Evolutionary conservation across 805 yeast genomes (phyloP), one percentile per base, ranked within the genome.

Genomic region (Priceomyces medius): DNA sequence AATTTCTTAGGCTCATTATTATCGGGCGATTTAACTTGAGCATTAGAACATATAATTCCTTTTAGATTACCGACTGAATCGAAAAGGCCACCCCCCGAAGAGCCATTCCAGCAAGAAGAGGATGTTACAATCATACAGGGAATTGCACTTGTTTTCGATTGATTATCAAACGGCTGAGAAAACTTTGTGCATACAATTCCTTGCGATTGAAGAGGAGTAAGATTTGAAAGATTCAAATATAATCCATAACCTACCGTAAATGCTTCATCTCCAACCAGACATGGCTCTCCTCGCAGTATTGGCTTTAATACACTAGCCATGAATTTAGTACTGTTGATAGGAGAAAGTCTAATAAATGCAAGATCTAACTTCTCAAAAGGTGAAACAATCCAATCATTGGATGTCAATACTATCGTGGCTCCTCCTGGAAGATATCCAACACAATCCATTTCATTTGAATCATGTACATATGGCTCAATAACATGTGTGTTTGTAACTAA

Each of bases 41-140:
- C 77, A 48, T 74, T 74, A 33, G 75, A 68, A 38, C 71, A 71
- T 43, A 74, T 67, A 4, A 74, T 43, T 0, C 77, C 79, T 8
- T 74, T 47, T 10, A 55, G 46, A n/a, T 51, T 54, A 13, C 49
- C 35, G 1, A 42, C 27, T 2, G 31, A 20, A 14, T 44, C 42
- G 32, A 70, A 62, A 2, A 73, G 50, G 0, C 74, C 77, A 0
- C 79, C 79, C 0, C 79, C 79, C 1, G 76, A 68, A 3, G 78
- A 73, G 1, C 79, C 79, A 40, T 73, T 68, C 78, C 79, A 74
- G 49, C 77, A 73, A 7, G 72, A 58, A 0, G 75, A 58, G 0
- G 77, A 67, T 1, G 73, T 54, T 0, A 71, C 50, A 2, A 70
- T 49, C 42, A 72, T 43, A 4, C 46, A 39, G 2, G 47, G 47